phyloP scores from a whole-genome alignment of 2,329 filamentous ascomycete species.

The Endothia cerciana region DNA sequence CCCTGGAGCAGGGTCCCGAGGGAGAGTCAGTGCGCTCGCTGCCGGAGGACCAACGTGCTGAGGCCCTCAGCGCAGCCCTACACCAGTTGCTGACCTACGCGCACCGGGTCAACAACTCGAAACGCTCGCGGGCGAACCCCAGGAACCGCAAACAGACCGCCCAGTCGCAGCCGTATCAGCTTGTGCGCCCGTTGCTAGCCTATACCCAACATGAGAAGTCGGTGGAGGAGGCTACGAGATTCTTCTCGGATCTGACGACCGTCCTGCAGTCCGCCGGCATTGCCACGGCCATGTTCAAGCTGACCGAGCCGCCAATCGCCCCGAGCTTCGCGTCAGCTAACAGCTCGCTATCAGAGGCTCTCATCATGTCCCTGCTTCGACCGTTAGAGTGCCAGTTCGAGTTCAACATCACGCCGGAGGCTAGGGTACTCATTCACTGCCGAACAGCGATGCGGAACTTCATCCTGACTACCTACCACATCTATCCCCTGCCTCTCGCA shows the following conservation, averaged over 20 bases:
- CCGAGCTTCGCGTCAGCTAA: constrained; percentile 34
- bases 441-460: constrained; percentile 49
- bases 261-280: constrained; percentile 53
- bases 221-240: constrained; percentile 43
- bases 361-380: constrained; percentile 49
- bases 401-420: constrained; percentile 49
- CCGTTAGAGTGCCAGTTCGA: constrained; percentile 48
- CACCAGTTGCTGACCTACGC: constrained; percentile 78
- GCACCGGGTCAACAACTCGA: constrained; percentile 74
- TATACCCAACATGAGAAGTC: constrained; percentile 50
- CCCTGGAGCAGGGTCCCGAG: constrained; percentile 53
- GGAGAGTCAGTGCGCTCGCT: constrained; percentile 36
- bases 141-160: constrained; percentile 43
- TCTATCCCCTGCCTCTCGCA: constrained; percentile 43
- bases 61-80: constrained; percentile 68
- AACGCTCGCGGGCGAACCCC: constrained; percentile 62
- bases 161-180: constrained; percentile 49
- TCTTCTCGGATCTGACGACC: constrained; percentile 48
- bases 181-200: constrained; percentile 57
- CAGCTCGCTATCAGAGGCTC: constrained; percentile 44
- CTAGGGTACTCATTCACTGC: constrained; percentile 48
- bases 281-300: constrained; percentile 45
- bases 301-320: constrained; percentile 43
- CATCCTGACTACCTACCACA: constrained; percentile 50
- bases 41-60: constrained; percentile 58